Evolutionary conservation across 345 rosid species (phyloP).

Genomic region (Sonneratia caseolaris): DNA sequence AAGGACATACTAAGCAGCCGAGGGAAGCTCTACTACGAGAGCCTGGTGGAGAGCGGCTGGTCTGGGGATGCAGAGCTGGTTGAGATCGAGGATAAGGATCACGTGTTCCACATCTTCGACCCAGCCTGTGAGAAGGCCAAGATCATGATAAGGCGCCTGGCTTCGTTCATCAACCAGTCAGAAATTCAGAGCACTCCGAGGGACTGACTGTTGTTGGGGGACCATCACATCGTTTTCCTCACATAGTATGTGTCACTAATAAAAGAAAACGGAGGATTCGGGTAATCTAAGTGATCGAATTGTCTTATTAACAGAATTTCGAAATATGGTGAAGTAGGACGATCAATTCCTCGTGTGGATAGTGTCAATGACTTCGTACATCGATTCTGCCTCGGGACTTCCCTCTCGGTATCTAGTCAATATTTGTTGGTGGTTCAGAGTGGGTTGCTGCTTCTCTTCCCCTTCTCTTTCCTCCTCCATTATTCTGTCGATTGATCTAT

Average conservation of each 20-base stretch:
- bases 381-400: too few relatives aligned
- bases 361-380: too few relatives aligned
- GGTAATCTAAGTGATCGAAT: too few relatives aligned
- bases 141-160: constrained; percentile 31
- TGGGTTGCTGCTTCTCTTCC: neutral
- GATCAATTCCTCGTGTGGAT: too few relatives aligned
- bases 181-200: neutral
- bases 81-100: constrained; percentile 57
- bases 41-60: constrained; percentile 41
- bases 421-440: neutral
- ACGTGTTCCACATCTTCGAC: constrained; percentile 59
- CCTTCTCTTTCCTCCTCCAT: neutral
- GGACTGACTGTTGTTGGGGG: neutral
- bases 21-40: constrained; percentile 47
- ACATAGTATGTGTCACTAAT: too few relatives aligned
- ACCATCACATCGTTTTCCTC: neutral
- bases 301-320: neutral
- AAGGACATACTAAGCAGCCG: constrained; percentile 50
- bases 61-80: constrained; percentile 37
- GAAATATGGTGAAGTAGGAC: too few relatives aligned
- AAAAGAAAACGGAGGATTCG: too few relatives aligned
- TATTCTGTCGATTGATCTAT: neutral
- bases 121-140: constrained; percentile 39
- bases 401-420: neutral
- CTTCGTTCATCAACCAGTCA: constrained; percentile 32